Evolutionary conservation across 2,329 filamentous ascomycete genomes (phyloP), one percentile per base, ranked within the genome.

Genomic region (Arthrobotrys entomopaga): DNA sequence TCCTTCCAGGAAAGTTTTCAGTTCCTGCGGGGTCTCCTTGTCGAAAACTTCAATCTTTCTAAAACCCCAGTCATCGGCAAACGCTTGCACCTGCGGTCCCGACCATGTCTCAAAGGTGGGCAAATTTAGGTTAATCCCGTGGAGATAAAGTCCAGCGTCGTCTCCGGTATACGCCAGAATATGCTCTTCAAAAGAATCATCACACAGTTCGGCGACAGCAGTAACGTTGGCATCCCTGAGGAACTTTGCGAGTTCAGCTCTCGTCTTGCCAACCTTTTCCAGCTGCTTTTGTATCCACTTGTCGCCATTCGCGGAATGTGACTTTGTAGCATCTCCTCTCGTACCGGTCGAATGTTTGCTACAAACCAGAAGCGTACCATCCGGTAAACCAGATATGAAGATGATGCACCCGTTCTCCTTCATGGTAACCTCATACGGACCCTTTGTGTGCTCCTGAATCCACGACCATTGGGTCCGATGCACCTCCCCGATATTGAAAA

Each of bases 331-430:
- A 80, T 96, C 92, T 20, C 82, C 82, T n/a, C 94, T 87, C 22
- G 87, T 84, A 5, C 95, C 95, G 0, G 93, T 98, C 0, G 95
- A 98, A 81, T 99, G 95, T 81, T 99, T 99, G 85, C 94, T 98
- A 86, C 94, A 98, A n/a, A 99, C 93, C 6, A 99, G 84, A 8
- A 99, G 84, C 0, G 91, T 92, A 40, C 88, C 93, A 79, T 97
- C 93, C 79, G 96, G 91, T 20, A 99, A 85, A 13, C 93, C 95
- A 15, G 93, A 90, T 50, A 99, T 89, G 83, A 99, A 99, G 78
- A 99, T 97, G 82, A 99, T 99, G 82, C 95, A 99, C n/a, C 95
- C 95, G 79, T 99, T 99, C 82, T 99, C 95, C 83, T 99, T 99
- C 60, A 98, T 88, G 69, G 93, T 98, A 65, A 99, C 84, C 82